A percentile compares a stretch with the other conserved stretches of the same genome.
These are phyloP conservation scores for Hypoxylon sp. DNA, from an alignment of 2,329 filamentous ascomycete species.

Conservation along the genomic window DNA sequence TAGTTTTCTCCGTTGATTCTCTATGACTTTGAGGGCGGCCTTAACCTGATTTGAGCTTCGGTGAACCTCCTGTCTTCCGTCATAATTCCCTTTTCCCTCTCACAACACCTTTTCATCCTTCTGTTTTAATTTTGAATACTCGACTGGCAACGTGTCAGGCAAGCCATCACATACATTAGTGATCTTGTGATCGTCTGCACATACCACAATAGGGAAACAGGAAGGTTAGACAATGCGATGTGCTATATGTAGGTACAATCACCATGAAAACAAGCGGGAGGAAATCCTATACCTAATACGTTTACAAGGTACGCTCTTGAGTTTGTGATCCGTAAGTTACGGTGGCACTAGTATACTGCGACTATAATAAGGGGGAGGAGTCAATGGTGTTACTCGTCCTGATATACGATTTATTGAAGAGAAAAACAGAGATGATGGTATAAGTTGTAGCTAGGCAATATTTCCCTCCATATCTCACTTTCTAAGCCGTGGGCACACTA, in stretches of 20 bases:
- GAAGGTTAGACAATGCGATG: neutral
- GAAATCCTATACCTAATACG: neutral
- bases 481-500: neutral
- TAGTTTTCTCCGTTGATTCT: too few relatives aligned
- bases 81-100: neutral
- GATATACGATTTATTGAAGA: neutral
- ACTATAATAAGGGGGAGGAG: neutral
- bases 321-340: too few relatives aligned
- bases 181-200: neutral
- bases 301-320: too few relatives aligned
- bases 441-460: neutral
- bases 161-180: neutral
- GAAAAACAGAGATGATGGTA: neutral
- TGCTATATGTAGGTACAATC: neutral
- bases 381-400: neutral
- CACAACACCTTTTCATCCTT: neutral
- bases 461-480: neutral
- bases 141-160: too few relatives aligned
- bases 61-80: neutral
- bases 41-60: neutral
- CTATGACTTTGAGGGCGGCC: neutral
- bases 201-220: neutral
- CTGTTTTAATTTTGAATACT: neutral
- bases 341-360: neutral
- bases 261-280: neutral